Conservation (phyloP, 176 grass and related monocot species). For the Zoysia pacifica region DNA sequence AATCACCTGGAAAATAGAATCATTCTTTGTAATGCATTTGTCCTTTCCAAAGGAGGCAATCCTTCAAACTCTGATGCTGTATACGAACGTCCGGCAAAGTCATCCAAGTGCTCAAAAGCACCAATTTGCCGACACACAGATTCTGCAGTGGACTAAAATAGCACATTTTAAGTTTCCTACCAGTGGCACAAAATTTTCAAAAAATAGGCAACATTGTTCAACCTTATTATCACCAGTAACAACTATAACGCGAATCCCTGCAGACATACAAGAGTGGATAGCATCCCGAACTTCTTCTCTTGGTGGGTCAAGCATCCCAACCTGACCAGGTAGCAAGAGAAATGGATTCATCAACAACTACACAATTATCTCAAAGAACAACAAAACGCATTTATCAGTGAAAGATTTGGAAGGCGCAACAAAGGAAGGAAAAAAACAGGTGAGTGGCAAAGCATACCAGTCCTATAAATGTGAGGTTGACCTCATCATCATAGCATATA, state of each 20-base stretch:
- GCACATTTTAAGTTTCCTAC: slow-evolving; percentile 43
- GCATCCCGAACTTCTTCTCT: slow-evolving; percentile 90
- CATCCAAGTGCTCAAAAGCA: slow-evolving; percentile 83
- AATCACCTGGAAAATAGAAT: slow-evolving; percentile 85
- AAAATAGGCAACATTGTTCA: slow-evolving; percentile 33
- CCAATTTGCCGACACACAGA: slow-evolving; percentile 87
- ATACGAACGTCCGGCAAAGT: slow-evolving; percentile 87
- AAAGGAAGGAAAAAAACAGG: slow-evolving; percentile 10
- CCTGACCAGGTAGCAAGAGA: slow-evolving; percentile 52
- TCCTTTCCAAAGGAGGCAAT: slow-evolving; percentile 72
- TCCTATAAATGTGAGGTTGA: slow-evolving; percentile 96
- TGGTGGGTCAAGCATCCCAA: slow-evolving; percentile 98
- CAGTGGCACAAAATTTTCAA: slow-evolving; percentile 23
- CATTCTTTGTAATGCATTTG: slow-evolving; percentile 87
- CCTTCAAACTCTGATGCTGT: slow-evolving; percentile 96
- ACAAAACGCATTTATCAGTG: background rate
- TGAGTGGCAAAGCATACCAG: slow-evolving; percentile 63
- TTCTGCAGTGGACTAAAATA: slow-evolving; percentile 90
- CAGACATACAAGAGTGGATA: slow-evolving; percentile 91
- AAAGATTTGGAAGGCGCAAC: slow-evolving; percentile 9
- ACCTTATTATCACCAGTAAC: slow-evolving; percentile 99
- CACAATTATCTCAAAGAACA: slow-evolving; percentile 30
- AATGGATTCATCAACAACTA: slow-evolving; percentile 33
- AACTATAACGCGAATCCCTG: slow-evolving; percentile 98
- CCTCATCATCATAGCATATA: slow-evolving; percentile 77